These are phyloP conservation scores for Fusarium sarcochroum DNA, from an alignment of 2,329 filamentous ascomycete genomes.

Conservation along the genomic window DNA sequence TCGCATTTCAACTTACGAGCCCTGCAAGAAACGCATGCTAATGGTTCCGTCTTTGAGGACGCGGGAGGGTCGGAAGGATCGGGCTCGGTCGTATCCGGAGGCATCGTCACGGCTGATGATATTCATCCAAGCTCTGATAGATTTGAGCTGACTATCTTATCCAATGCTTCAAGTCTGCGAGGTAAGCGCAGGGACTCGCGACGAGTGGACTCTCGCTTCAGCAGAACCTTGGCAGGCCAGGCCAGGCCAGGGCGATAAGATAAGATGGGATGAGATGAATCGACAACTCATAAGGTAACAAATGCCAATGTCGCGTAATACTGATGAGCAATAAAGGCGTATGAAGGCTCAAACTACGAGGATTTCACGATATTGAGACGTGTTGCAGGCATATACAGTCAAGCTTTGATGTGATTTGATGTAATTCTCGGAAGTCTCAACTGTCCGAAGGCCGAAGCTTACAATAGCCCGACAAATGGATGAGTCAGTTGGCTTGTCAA, in stretches of 20 bases:
- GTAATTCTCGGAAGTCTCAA: conserved; percentile 35
- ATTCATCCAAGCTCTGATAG: conserved; percentile 32
- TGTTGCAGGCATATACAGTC: conserved; percentile 30
- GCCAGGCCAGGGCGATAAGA: conserved; percentile 4
- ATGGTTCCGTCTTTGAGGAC: conserved; percentile 57
- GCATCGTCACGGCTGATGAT: conserved; percentile 27
- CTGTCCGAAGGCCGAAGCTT: conserved; percentile 45
- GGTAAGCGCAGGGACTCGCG: neutral
- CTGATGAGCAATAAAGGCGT: neutral
- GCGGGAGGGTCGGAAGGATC: conserved; percentile 35
- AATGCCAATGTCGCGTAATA: conserved; percentile 10
- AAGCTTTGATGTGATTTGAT: conserved; percentile 39
- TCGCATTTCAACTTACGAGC: conserved; percentile 91
- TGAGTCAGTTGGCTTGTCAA: conserved; percentile 43
- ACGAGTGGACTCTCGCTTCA: neutral
- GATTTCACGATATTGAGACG: conserved; percentile 22
- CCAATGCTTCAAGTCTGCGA: neutral
- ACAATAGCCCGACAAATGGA: conserved; percentile 38
- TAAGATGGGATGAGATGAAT: neutral
- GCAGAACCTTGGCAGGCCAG: conserved; percentile 12
- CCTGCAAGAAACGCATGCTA: conserved; percentile 88
- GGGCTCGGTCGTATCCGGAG: conserved; percentile 44
- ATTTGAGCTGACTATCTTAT: neutral
- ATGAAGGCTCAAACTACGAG: conserved; percentile 13
- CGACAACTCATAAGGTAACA: neutral